phyloP scores from a whole-genome alignment of 352 stramenopile genomes.

The Pythium scleroteichum region DNA sequence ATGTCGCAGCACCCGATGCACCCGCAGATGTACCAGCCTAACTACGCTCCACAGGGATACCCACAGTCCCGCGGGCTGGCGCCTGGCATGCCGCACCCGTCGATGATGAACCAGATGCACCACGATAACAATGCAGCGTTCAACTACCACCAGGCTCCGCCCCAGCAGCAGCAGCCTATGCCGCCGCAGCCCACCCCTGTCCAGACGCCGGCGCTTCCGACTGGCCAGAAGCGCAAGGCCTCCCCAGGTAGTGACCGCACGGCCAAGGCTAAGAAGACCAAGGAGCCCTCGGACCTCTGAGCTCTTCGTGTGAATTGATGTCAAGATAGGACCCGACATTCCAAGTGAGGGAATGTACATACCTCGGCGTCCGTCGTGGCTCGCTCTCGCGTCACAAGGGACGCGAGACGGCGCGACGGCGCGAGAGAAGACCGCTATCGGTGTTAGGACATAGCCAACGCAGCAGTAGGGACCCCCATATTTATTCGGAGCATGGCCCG shows the following conservation, averaged over 20 bases:
- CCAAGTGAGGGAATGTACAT: conserved; percentile 7
- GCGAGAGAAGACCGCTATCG: no score
- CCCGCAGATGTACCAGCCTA: conserved; percentile 25
- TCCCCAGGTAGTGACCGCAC: conserved; percentile 1
- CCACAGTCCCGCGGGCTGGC: conserved; percentile 36
- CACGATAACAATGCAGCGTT: conserved; percentile 32
- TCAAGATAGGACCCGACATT: neutral
- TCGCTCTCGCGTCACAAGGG: no score
- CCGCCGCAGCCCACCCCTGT: conserved; percentile 19
- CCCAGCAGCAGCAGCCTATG: conserved; percentile 25
- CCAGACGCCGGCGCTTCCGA: neutral
- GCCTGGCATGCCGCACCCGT: conserved; percentile 49
- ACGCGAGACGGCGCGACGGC: no score
- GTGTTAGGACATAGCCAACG: conserved; percentile 2
- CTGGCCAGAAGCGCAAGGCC: conserved; percentile 26
- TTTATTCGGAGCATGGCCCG: conserved; percentile 4
- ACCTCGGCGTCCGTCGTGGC: neutral
- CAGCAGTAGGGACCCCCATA: neutral
- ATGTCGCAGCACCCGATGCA: conserved; percentile 21
- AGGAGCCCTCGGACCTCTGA: conserved; percentile 6
- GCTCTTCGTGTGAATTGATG: no score
- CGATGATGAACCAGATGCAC: conserved; percentile 52
- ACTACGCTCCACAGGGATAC: conserved; percentile 19
- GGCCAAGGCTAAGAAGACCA: conserved; percentile 33
- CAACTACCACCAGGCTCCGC: conserved; percentile 35